Conservation (phyloP, 2,329 filamentous ascomycete species). For the Paracorniculantispora psalliotae region DNA sequence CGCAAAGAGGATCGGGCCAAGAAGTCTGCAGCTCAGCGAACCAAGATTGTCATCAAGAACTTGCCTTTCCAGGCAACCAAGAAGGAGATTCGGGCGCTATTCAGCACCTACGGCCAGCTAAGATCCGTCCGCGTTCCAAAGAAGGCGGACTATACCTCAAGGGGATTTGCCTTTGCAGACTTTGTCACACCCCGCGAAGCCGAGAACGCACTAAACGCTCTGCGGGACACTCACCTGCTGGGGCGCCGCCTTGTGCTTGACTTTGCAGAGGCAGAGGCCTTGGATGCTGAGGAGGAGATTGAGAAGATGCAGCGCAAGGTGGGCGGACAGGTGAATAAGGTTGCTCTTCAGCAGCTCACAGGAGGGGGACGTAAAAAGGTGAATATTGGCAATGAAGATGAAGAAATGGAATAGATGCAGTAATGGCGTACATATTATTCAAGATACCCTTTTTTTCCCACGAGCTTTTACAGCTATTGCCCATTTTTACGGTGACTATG, state of each 20-base stretch:
- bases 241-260: constrained; percentile 86
- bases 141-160: constrained; percentile 83
- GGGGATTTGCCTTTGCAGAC: constrained; percentile 95
- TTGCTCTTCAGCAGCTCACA: constrained; percentile 83
- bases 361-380: constrained; percentile 82
- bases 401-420: constrained; percentile 41
- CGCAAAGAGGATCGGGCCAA: constrained; percentile 77
- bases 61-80: constrained; percentile 92
- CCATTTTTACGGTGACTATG: neutral
- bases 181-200: constrained; percentile 91
- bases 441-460: constrained; percentile 11
- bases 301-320: constrained; percentile 96
- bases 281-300: constrained; percentile 94
- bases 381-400: constrained; percentile 71
- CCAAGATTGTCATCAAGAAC: constrained; percentile 98
- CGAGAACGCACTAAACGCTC: constrained; percentile 80
- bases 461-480: neutral
- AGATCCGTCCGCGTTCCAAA: constrained; percentile 90
- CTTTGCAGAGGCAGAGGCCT: constrained; percentile 80
- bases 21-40: constrained; percentile 69
- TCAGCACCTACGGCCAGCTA: constrained; percentile 86
- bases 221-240: constrained; percentile 88
- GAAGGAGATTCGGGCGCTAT: constrained; percentile 81
- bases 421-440: constrained; percentile 15
- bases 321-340: constrained; percentile 82